phyloP scores from a whole-genome alignment of 2,329 filamentous ascomycete species.

The Trichoderma arundinaceum region DNA sequence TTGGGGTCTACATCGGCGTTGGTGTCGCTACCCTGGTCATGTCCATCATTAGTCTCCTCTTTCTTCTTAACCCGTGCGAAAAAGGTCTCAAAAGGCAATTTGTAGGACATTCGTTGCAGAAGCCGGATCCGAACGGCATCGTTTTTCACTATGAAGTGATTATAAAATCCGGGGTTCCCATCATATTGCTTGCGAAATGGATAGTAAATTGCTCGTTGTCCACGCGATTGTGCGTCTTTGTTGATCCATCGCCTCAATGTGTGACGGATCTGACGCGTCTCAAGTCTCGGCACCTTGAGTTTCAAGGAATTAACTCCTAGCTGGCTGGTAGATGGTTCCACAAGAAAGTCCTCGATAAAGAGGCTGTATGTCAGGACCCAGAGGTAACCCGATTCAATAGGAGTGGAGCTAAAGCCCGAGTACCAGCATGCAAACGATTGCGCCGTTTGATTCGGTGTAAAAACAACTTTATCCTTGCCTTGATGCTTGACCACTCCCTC shows the following conservation, averaged over 20 bases:
- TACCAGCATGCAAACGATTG: background rate
- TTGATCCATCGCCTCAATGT: background rate
- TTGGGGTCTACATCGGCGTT: no score
- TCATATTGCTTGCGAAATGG: background rate
- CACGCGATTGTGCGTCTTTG: background rate
- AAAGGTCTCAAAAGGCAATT: background rate
- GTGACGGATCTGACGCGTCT: background rate
- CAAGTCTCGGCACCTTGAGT: background rate
- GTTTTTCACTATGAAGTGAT: no score
- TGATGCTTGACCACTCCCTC: background rate
- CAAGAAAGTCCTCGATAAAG: no score
- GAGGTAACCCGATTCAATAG: background rate
- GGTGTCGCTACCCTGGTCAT: no score
- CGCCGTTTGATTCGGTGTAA: background rate
- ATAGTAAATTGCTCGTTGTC: background rate
- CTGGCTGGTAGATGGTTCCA: background rate
- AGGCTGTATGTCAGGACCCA: background rate
- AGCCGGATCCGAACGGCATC: background rate
- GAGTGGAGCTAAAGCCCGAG: background rate
- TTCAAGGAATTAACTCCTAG: background rate
- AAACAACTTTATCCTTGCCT: background rate
- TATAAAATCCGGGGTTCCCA: no score
- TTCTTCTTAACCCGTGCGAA: background rate
- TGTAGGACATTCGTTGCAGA: background rate
- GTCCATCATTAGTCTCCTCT: background rate